Percentiles rank a stretch among this genome's conserved stretches.
Evolutionary conservation across 169 alveolate genomes (phyloP).

Genomic region (Plasmodium adleri): DNA sequence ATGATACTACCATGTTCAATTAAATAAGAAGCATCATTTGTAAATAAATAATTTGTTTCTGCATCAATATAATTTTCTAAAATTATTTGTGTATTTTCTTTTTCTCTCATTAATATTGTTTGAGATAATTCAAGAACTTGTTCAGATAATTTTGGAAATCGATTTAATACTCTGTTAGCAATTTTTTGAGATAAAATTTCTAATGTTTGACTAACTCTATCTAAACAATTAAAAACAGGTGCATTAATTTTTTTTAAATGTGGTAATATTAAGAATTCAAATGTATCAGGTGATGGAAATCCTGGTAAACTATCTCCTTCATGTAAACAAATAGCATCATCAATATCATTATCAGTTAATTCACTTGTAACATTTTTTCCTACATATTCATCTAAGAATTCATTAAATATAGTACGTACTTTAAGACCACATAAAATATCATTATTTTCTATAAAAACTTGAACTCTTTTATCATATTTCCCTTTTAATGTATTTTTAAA

Average conservation of each 20-base stretch:
- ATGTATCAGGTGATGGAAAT: conserved; percentile 98
- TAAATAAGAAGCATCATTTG: conserved; percentile 94
- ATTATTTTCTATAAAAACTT: conserved; percentile 84
- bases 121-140: conserved; percentile 91
- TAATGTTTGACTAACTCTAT: conserved; percentile 87
- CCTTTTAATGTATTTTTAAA: conserved; percentile 96
- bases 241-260: conserved; percentile 92
- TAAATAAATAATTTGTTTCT: conserved; percentile 94
- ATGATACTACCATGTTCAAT: conserved; percentile 87
- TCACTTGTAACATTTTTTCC: conserved; percentile 87
- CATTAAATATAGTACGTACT: conserved; percentile 92
- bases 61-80: conserved; percentile 92
- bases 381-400: conserved; percentile 92
- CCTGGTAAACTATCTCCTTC: conserved; percentile 99
- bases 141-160: conserved; percentile 94
- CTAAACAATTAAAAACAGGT: conserved; percentile 82
- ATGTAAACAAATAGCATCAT: conserved; percentile 96
- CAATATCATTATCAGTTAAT: conserved; percentile 95
- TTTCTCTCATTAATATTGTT: conserved; percentile 90
- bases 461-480: conserved; percentile 93
- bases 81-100: conserved; percentile 90
- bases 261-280: conserved; percentile 95
- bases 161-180: conserved; percentile 92
- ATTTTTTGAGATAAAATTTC: conserved; percentile 93
- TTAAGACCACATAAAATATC: conserved; percentile 91